Evolutionary conservation across 768 basidiomycete genomes (phyloP), one percentile per base, ranked within the genome.

Genomic region (Tubosaeta sp.): DNA sequence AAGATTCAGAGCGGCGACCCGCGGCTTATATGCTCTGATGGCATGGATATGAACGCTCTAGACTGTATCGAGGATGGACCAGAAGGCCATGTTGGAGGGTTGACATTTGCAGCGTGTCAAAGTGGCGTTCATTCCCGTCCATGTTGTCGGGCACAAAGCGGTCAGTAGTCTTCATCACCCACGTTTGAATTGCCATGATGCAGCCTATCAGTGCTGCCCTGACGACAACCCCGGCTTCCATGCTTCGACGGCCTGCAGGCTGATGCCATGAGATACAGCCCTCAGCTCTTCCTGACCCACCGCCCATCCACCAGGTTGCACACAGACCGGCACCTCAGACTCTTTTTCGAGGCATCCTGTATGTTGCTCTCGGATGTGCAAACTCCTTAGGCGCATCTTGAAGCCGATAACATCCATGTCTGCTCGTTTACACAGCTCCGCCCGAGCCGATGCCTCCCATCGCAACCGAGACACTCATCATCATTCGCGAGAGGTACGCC

Each of bases 321-420:
- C 49, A 51, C 39, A 22, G 13, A 7, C 51, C 14, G 6, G 6
- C 14, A 2, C 14, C 34, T 16, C 39, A 18, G 31, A 11, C 14
- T 31, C 32, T 25, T 18, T 45, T 34, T 44, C 44, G 22, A 46
- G 44, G 36, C 36, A 14, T 49, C 34, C 44, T 58, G 44, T 39
- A 54, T 51, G 45, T 46, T 39, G 42, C 42, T 44, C 21, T 41
- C 30, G 59, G 16, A 61, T 58, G 59, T 49, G 56, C 47, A 47
- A 52, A 21, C 40, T 60, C 32, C 10, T 32, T 31, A 38, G 19
- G 6, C 56, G 46, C 41, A 18, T 62, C 47, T 18, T 47, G 56
- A 47, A 48, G 49, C 13, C 44, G 43, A 44, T 49, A 13, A 19
- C 29, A 41, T 49, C 47, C 52, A 54, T 52, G 60, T 44, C 48